These are phyloP conservation scores for Imleria badia DNA, from an alignment of 768 basidiomycete species.

Conservation along the genomic window DNA sequence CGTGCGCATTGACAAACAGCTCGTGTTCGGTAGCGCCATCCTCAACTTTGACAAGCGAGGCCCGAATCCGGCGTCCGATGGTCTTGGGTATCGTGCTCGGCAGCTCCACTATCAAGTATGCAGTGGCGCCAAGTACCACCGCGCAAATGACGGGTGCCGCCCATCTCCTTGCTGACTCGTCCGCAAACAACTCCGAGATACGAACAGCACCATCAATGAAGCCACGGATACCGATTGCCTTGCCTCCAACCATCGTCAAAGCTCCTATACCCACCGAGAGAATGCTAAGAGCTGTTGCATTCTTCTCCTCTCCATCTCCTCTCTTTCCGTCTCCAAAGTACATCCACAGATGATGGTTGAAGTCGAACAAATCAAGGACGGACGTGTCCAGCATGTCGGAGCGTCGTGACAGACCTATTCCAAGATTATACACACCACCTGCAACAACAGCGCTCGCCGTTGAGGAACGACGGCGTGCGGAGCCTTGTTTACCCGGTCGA, in stretches of 20 bases:
- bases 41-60: conserved; percentile 52
- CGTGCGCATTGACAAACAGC: conserved; percentile 65
- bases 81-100: conserved; percentile 87
- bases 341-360: conserved; percentile 73
- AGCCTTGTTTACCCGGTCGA: conserved; percentile 42
- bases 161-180: conserved; percentile 83
- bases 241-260: conserved; percentile 85
- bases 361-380: conserved; percentile 83
- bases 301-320: conserved; percentile 37
- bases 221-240: conserved; percentile 71
- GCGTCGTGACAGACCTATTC: conserved; percentile 77
- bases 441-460: conserved; percentile 59
- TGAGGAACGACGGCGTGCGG: conserved; percentile 35
- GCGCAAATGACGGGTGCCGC: conserved; percentile 83
- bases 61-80: conserved; percentile 79
- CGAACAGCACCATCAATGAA: conserved; percentile 78
- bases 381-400: conserved; percentile 77
- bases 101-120: conserved; percentile 84
- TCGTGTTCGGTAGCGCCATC: conserved; percentile 50
- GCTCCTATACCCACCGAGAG: conserved; percentile 81
- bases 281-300: conserved; percentile 64
- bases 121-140: conserved; percentile 65
- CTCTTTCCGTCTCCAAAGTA: conserved; percentile 59
- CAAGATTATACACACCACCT: conserved; percentile 77
- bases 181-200: conserved; percentile 74